Evolutionary conservation across 2,329 filamentous ascomycete species (phyloP), one percentile per base, ranked within the genome.

Genomic region (Lojkania enalia): DNA sequence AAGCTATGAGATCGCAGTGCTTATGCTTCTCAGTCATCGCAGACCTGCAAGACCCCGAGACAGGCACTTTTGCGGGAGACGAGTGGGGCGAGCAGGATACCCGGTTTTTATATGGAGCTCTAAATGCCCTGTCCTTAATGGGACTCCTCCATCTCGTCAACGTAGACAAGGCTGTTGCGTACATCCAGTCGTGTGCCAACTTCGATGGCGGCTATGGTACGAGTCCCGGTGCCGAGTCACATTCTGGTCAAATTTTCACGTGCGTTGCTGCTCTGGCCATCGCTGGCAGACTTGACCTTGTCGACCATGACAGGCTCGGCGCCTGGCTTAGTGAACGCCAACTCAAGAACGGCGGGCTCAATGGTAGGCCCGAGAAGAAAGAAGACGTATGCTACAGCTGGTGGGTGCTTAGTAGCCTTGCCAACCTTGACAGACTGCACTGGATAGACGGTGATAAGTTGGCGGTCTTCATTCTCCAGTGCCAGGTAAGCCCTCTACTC

Each of bases 301-400:
- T 96, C 35, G 84, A 96, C 63, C 81, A 81, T 49, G 89, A 96
- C 64, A 87, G 86, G 57, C 76, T 97, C 3, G 91, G 85, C 14
- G 82, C 84, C 37, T 99, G 94, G 94, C 77, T 99, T 42, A 95
- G 90, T 69, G 94, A 99, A 72, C 82, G 94, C 51, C 94, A 99
- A 68, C 77, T 95, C 20, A 81, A 88, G 7, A 86, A 85, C 36
- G 94, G 94, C 20, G 94, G 94, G 0, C 75, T 99, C 39, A 99
- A 99, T 66, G 94, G 94, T 2, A 81, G 94, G 37, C 94, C 94
- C 0, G 94, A 97, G 73, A 99, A 99, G 76, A 75, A 88, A 51
- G 92, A 96, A 67, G 94, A 99, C 68, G 92, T 96, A 12, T 99
- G 94, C 74, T 99, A 99, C 73, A 96, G 90, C 68, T 99, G 94